Evolutionary conservation across 768 basidiomycete species (phyloP), one percentile per base, ranked within the genome.

Genomic region (Gloeostereum incarnatum): DNA sequence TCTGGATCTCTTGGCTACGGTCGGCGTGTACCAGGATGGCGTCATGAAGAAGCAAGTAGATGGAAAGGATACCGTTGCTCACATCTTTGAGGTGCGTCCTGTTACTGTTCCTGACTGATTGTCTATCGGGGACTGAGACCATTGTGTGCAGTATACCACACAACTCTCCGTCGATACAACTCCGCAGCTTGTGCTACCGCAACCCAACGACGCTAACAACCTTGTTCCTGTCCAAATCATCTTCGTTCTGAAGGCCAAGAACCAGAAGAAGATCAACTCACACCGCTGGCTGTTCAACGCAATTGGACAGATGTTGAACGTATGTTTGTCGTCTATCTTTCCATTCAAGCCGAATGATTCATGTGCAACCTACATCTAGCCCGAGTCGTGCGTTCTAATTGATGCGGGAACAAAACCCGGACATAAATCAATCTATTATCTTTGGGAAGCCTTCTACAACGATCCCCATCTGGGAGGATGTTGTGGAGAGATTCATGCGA

Each of bases 341-440:
- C 13, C 39, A 30, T 37, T 31, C 25, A 29, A 5, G 22, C n/a
- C n/a, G n/a, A n/a, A n/a, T n/a, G n/a, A n/a, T n/a, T n/a, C n/a
- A 38, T 11, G 34, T 25, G 13, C 9, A 24, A 29, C 19, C 6
- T 21, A 7, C 25, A 36, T 39, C 9, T 45, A 94, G 77, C 93
- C 93, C 5, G 90, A 96, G 52, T 78, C 83, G 34, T 93, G 91
- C 58, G 83, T 94, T 44, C 72, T 97, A 21, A 75, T 97, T 45
- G 93, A 96, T 56, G 93, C 91, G 4, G 93, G 93, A 45, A 98
- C 93, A 4, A 97, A 96, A 58, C 93, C 93, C 2, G 93, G 91
- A 2, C 89, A 89, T 58, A 93, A 93, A 58, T 88, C 88, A 2
- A 90, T 98, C 51, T 98, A 86, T 59, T 89, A 94, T 54, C 73